Percentiles rank a stretch among this genome's conserved stretches.
Evolutionary conservation across 2,329 filamentous ascomycete genomes (phyloP).

Genomic region (Rachicladosporium sp.): DNA sequence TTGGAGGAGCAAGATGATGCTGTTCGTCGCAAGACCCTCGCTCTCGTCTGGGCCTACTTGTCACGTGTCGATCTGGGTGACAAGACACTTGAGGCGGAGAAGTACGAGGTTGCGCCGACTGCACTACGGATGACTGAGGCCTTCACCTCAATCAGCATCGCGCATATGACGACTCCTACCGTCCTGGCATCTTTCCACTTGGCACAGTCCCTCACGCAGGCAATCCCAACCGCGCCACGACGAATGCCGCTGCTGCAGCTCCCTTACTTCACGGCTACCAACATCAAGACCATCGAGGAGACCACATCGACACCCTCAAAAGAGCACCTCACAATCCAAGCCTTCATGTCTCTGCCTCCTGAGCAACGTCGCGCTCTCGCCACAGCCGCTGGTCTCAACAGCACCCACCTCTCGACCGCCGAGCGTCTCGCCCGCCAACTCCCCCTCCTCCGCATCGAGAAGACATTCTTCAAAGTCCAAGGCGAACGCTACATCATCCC

Average conservation of each 20-base stretch:
- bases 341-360: conserved; percentile 78
- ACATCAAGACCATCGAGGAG: conserved; percentile 55
- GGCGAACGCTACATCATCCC: conserved; percentile 90
- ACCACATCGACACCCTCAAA: conserved; percentile 45
- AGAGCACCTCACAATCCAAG: conserved; percentile 62
- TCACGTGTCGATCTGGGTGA: conserved; percentile 79
- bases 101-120: conserved; percentile 79
- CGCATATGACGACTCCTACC: conserved; percentile 71
- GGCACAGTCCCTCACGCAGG: conserved; percentile 81
- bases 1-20: conserved; percentile 72
- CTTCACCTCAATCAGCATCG: conserved; percentile 74
- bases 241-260: conserved; percentile 68
- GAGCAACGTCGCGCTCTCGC: conserved; percentile 61
- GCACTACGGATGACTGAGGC: conserved; percentile 76
- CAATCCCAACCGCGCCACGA: conserved; percentile 58
- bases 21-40: conserved; percentile 71
- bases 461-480: conserved; percentile 96
- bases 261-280: conserved; percentile 63
- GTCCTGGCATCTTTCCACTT: conserved; percentile 71
- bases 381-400: conserved; percentile 56
- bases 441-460: conserved; percentile 71
- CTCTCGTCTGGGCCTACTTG: conserved; percentile 88
- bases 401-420: conserved; percentile 63
- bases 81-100: conserved; percentile 63
- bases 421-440: conserved; percentile 71